These are phyloP conservation scores for Scytalidium sp. DNA, from an alignment of 2,329 filamentous ascomycete genomes.

Conservation along the genomic window DNA sequence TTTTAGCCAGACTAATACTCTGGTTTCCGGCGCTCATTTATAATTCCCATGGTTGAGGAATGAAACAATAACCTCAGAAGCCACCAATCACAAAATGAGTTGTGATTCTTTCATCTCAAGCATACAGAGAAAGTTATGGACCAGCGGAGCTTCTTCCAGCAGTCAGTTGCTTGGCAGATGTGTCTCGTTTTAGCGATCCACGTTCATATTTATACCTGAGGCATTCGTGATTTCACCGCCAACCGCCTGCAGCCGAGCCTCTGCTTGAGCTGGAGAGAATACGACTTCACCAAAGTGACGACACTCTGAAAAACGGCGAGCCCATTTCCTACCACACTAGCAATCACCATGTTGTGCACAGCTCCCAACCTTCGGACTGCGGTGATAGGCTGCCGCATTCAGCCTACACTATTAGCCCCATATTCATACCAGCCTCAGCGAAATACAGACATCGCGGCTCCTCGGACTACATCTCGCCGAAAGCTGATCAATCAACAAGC, in stretches of 20 bases:
- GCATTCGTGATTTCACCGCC: neutral
- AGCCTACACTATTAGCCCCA: conserved; percentile 22
- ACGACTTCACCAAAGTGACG: neutral
- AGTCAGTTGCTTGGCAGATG: too few species aligned
- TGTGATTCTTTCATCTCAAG: too few species aligned
- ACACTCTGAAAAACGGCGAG: neutral
- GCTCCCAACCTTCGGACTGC: conserved; percentile 25
- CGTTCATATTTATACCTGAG: neutral
- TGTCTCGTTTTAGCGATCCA: too few species aligned
- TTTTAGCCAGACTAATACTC: too few species aligned
- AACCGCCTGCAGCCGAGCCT: conserved; percentile 1
- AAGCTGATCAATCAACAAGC: conserved; percentile 8
- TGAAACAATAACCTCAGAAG: too few species aligned
- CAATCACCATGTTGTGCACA: conserved; percentile 22
- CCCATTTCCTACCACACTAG: neutral
- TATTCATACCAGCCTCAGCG: conserved; percentile 17
- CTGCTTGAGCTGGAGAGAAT: neutral
- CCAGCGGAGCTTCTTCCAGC: too few species aligned
- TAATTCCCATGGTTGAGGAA: too few species aligned
- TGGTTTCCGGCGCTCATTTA: too few species aligned
- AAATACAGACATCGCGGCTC: conserved; percentile 1
- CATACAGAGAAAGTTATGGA: too few species aligned
- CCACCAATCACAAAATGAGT: too few species aligned
- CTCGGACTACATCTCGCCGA: conserved; percentile 1
- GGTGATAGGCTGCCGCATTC: conserved; percentile 26